Base-by-base conservation (phyloP, 2,329 filamentous ascomycete genomes). In the Hansfordia pulvinata region DNA sequence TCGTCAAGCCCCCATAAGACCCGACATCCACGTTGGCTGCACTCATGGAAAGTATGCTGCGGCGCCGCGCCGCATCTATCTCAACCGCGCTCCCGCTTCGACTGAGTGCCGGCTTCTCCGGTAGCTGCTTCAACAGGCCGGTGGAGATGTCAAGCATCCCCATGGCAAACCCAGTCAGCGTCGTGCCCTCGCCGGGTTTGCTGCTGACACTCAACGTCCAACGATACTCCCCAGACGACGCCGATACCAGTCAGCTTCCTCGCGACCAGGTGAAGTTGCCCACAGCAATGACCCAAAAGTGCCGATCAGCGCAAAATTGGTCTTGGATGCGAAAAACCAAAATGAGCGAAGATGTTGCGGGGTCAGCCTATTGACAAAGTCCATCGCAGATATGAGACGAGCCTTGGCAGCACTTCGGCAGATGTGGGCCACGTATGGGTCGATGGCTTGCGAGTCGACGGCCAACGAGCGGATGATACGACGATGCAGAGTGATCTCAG, bases 351-450 rank as follows among this genome's bases (percentile, higher is more conserved):
- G 65, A 42, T 96, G 86, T 19, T 76, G 72, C 1, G 84, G 83
- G 23, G 80, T 84, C 17, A 96, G 69, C 1, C 88, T 77, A 53
- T 94, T 94, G 41, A 93, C 85, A 52, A 94, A 93, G 49, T 96
- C 88, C 81, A 96, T 93, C 36, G 86, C 85, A 13, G 82, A 92
- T 45, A 94, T 93, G 18, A 96, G 67, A 5, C 88, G 78, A 1
- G 88, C 92, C 51, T 94, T 94, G 28, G 88, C 88, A 4, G 88
- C 88, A 30, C 78, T 86, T 28, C 88, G 84, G 53, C 86, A 93
- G 40, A 94, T 93, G 52, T 92, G 83, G 29, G 85, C 70, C 26
- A 93, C 73, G 42, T 94, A 93, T 0, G 77, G 69, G 45, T 93
- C 83, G 20, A 76, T 61, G 4, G 60, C 52, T 23, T 49, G 44